Conservation (phyloP, 2,329 filamentous ascomycete species). For the Aspergillus cejpii region DNA sequence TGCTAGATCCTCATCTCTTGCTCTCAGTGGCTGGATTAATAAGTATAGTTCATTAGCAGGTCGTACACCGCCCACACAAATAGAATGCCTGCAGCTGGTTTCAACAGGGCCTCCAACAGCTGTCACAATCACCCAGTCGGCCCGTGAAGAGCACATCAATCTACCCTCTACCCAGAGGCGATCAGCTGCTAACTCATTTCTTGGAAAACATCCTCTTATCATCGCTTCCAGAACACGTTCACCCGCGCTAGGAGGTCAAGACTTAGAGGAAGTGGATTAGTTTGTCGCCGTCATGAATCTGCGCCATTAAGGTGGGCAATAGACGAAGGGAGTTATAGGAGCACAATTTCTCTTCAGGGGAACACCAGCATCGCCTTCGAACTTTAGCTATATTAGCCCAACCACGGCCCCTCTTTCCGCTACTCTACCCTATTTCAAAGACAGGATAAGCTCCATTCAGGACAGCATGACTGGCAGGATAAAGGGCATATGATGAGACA, state of each 20-base stretch:
- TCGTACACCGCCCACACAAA: neutral
- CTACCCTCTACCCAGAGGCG: neutral
- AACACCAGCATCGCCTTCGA: no score
- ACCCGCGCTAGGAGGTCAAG: neutral
- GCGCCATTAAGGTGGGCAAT: no score
- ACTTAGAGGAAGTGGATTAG: slow-evolving; percentile 1
- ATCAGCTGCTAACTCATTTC: neutral
- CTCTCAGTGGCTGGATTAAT: neutral
- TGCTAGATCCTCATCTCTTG: neutral
- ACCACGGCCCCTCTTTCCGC: no score
- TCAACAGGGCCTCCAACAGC: neutral
- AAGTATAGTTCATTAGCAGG: neutral
- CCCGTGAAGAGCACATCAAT: neutral
- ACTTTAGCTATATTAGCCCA: no score
- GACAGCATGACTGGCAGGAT: no score
- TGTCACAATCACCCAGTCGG: neutral
- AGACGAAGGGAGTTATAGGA: no score
- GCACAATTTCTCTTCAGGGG: no score
- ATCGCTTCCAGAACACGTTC: neutral
- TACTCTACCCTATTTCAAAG: no score
- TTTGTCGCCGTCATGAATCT: neutral
- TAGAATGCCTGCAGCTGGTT: neutral
- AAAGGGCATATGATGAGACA: no score
- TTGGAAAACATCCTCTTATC: neutral
- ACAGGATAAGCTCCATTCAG: no score